Base-by-base conservation (phyloP, 139 green algal species). In the Chlorella sp. region DNA sequence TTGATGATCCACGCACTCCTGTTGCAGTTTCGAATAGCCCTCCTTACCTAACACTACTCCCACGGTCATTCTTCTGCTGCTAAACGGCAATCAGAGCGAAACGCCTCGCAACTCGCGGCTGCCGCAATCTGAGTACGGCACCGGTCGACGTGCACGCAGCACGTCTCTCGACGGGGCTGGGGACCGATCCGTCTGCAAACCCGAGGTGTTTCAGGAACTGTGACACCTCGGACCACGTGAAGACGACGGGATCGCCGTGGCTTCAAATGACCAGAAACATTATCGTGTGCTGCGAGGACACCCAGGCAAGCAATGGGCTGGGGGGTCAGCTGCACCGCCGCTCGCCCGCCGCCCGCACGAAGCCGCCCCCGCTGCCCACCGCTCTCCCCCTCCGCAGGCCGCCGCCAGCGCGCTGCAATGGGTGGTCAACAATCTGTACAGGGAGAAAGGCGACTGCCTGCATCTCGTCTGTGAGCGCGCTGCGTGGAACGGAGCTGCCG, bases 391-490 rank as follows among this genome's bases (percentile, higher is more conserved):
- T 14, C 41, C 55, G 60, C 35, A 78, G 60, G 23, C 19, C 11
- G 63, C 40, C 15, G 23, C 38, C 8, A 55, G 31, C 19, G 63
- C 63, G 15, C 55, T 36, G 38, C 8, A 31, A 9, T 78, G 74
- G 74, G 40, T 51, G 7, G 21, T 79, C 1, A 8, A 67, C 3
- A 51, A 74, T 11, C 4, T 82, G 12, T 85, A 81, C 59, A 33
- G 46, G 25, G 74, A 85, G n/a, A n/a, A n/a, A n/a, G 73, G 74
- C 6, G 79, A 85, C 42, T 50, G 67, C 27, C 36, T 82, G 31
- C 73, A 82, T 63, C 55, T 14, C 33, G 8, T 29, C 8, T 53
- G 35, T 29, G 60, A 15, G 25, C 11, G 27, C 2, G 27, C 25
- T 5, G 11, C n/a, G n/a, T 27, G 27, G 8, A 9, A 40, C 23